Base-by-base conservation (phyloP, 208 protist species). In the Leptomonas pyrrhocoris region DNA sequence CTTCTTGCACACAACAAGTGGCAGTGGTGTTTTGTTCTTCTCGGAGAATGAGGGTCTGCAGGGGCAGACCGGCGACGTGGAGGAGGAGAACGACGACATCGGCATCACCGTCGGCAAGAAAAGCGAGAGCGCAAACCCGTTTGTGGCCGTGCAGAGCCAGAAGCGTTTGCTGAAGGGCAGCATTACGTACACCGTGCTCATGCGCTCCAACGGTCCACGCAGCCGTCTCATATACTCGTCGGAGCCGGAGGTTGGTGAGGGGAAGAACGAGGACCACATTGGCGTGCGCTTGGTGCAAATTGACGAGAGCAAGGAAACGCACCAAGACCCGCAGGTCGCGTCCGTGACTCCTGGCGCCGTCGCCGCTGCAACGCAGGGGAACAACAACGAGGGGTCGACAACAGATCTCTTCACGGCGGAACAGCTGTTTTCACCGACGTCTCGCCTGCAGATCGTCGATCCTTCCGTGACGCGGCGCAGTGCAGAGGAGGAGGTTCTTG, bases 71-170 rank as follows among this genome's bases (percentile, higher is more conserved):
- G 89, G 83, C 1, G 64, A 84, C 38, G 72, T 97, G 25, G 86
- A 88, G 59, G 86, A 94, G 64, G 85, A 90, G 51, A 90, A 95
- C 73, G 79, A 82, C 50, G 86, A 93, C 73, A 87, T 97, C 66
- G 90, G 90, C 62, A 95, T 97, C 57, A 92, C 85, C 1, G 83
- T 94, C 11, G 93, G 90, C 23, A 97, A 95, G 68, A 91, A 86
- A 68, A 90, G 86, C 55, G 89, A 94, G 46, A 90, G 81, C 76
- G 76, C 42, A 23, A 69, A 80, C 43, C 90, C 90, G 9, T 95
- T 94, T 68, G 65, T 71, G 12, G 66, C 66, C 28, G 90, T 97
- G 57, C 88, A 89, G 68, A 86, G 88, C 60, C 81, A 93, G 50
- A 91, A 88, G 61, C 79, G 87, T 8, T 51, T 94, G 18, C 55